These are phyloP conservation scores for Gastrolobium bilobum DNA, from an alignment of 306 rosid species.

Conservation along the genomic window DNA sequence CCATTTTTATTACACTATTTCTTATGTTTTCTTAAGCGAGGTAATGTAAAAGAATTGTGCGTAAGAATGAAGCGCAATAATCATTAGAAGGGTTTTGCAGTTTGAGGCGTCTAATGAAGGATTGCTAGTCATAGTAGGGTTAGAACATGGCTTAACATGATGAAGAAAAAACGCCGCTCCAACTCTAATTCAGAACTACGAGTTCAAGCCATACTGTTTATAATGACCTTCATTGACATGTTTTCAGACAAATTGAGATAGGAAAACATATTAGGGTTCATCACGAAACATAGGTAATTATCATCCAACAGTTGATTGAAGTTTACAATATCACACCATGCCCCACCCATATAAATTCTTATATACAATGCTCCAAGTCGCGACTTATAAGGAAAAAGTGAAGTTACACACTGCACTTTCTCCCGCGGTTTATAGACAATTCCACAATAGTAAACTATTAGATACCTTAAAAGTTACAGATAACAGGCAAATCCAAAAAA, in stretches of 20 bases:
- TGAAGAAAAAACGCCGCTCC: background rate
- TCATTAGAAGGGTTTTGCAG: no score
- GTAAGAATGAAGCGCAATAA: no score
- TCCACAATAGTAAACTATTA: slow-evolving; percentile 32
- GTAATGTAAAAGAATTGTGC: no score
- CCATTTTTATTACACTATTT: no score
- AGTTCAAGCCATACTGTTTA: slow-evolving; percentile 13
- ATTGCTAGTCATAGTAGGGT: background rate
- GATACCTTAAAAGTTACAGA: background rate
- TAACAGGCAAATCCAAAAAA: slow-evolving; percentile 19
- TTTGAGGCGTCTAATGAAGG: no score
- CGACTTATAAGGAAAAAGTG: slow-evolving; percentile 11
- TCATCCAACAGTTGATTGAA: slow-evolving; percentile 10
- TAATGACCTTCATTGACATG: background rate
- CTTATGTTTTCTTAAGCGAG: no score
- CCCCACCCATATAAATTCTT: slow-evolving; percentile 33
- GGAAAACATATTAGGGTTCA: background rate
- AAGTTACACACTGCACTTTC: slow-evolving; percentile 16
- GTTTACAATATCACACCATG: slow-evolving; percentile 30
- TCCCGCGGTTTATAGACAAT: slow-evolving; percentile 19
- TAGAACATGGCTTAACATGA: background rate
- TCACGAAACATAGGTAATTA: slow-evolving; percentile 23
- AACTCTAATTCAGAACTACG: background rate
- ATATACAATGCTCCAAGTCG: slow-evolving; percentile 33
- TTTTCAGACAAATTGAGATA: background rate